Evolutionary conservation across 2,329 filamentous ascomycete species (phyloP).

Genomic region (Fusarium equiseti): DNA sequence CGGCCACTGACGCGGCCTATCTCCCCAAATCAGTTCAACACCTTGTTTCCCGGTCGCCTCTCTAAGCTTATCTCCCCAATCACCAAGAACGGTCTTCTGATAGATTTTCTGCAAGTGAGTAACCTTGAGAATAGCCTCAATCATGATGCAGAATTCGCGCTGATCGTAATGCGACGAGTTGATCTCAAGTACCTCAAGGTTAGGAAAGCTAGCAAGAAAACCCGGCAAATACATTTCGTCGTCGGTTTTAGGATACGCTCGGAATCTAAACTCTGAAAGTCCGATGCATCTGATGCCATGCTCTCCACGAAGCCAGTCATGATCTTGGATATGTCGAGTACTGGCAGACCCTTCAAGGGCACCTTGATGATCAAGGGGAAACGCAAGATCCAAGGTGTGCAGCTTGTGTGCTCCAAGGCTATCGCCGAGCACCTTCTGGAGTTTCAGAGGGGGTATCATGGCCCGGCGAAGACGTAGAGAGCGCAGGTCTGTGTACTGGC

Average conservation of each 20-base stretch:
- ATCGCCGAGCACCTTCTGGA: slow-evolving; percentile 43
- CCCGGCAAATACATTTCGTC: slow-evolving; percentile 49
- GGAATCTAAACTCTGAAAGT: slow-evolving; percentile 53
- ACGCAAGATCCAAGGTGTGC: slow-evolving; percentile 53
- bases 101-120: slow-evolving; percentile 52
- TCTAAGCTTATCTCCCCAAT: slow-evolving; percentile 49
- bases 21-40: slow-evolving; percentile 49
- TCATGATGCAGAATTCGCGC: slow-evolving; percentile 47
- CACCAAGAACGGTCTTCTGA: slow-evolving; percentile 49
- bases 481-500: slow-evolving; percentile 46
- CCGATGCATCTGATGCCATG: slow-evolving; percentile 52
- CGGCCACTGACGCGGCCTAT: slow-evolving; percentile 51
- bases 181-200: slow-evolving; percentile 54
- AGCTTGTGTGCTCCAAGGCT: slow-evolving; percentile 49
- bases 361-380: slow-evolving; percentile 47
- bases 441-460: slow-evolving; percentile 42
- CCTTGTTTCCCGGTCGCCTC: slow-evolving; percentile 40
- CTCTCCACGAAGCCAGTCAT: slow-evolving; percentile 54
- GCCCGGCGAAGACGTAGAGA: slow-evolving; percentile 48
- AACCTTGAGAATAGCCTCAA: slow-evolving; percentile 49
- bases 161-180: slow-evolving; percentile 49
- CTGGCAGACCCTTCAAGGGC: slow-evolving; percentile 45
- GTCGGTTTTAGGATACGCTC: slow-evolving; percentile 45
- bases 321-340: slow-evolving; percentile 48
- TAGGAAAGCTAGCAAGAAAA: slow-evolving; percentile 54